Conservation (phyloP, 192 early-diverging fungal genomes). For the Cladochytrium replicatum region DNA sequence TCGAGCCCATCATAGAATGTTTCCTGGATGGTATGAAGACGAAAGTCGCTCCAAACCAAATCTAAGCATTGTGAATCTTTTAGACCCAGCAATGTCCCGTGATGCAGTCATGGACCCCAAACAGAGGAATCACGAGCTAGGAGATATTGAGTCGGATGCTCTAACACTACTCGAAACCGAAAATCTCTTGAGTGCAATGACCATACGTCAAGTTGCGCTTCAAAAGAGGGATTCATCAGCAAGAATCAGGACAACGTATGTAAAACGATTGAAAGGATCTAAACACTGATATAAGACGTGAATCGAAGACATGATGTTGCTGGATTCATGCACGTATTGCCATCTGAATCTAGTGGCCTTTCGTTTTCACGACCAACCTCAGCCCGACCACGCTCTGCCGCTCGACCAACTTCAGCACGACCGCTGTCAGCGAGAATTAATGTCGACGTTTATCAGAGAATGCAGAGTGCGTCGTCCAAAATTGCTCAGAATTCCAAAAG, state of each 20-base stretch:
- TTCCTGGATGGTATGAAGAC: constrained; percentile 10
- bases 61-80: no score
- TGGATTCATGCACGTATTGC: constrained; percentile 4
- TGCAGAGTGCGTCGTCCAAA: constrained; percentile 10
- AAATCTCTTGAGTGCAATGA: constrained; percentile 33
- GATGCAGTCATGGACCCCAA: no score
- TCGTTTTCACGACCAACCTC: constrained; percentile 20
- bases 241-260: constrained; percentile 20
- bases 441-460: constrained; percentile 12
- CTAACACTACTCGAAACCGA: no score
- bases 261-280: not conserved
- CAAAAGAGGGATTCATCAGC: constrained; percentile 33
- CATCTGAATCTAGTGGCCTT: no score
- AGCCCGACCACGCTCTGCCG: not conserved
- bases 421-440: constrained; percentile 1
- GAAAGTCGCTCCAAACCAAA: not conserved
- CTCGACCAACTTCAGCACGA: constrained; percentile 20
- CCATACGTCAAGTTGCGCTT: constrained; percentile 26
- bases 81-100: no score
- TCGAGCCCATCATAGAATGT: constrained; percentile 14
- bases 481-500: constrained; percentile 6
- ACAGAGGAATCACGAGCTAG: constrained; percentile 1
- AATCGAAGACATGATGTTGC: constrained; percentile 5
- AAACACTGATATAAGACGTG: not conserved
- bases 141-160: not conserved